Base-by-base conservation (phyloP, 352 stramenopile genomes). In the Globisporangium splendens region DNA sequence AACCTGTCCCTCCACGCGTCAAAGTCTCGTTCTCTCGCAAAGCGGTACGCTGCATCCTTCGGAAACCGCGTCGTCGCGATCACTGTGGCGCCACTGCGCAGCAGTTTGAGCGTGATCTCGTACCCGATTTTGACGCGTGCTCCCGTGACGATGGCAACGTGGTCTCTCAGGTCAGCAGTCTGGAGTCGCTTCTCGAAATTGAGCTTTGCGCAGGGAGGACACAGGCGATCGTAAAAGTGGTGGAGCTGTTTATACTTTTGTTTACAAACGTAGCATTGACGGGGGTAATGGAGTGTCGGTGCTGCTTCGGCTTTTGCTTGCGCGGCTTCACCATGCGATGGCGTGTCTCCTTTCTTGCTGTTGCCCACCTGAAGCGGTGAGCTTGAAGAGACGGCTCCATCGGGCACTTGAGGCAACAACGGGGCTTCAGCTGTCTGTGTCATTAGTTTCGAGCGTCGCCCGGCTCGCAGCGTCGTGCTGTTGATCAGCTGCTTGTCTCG, bases 91-190 rank as follows among this genome's bases (percentile, higher is more conserved):
- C 91, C 91, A 38, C 77, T 80, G 7, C 24, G n/a, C n/a, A n/a
- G n/a, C n/a, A n/a, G n/a, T n/a, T n/a, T n/a, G n/a, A n/a, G n/a
- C n/a, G n/a, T 84, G 15, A 95, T 91, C 64, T 98, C 89, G 66
- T 93, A 98, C 7, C 95, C 94, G 70, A 98, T 98, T 67, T 98
- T 98, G 43, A 98, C 93, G 24, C 95, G 79, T 7, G 89, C 91
- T 46, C 94, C 94, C 0, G 95, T 98, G 8, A 98, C 86, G 20
- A 98, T 68, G 10, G 91, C 91, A 3, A 97, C 72, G 50, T 89
- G 84, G 41, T 73, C 82, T 1, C 39, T 64, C 53, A 98, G 62
- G 56, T 98, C 68, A 0, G 83, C 83, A 3, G 77, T 93, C 68
- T 98, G 87, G 62, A 96, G 68, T 17, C 96, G 77, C 71, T 98